Conservation (phyloP, 768 basidiomycete genomes). For the Boletus rubropictus region DNA sequence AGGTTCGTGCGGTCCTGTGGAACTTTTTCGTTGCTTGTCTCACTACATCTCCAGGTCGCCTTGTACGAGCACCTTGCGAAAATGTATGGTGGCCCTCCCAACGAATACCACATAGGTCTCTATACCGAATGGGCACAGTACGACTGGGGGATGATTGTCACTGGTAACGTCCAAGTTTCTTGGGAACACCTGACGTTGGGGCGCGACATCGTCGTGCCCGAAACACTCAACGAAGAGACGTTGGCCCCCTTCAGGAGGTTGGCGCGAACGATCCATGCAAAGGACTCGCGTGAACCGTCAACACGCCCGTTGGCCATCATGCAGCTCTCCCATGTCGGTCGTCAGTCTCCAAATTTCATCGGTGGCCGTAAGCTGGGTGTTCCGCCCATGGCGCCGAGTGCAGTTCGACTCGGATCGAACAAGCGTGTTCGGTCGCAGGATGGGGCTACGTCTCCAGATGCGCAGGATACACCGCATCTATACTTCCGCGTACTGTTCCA, state of each 20-base stretch:
- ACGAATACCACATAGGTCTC: conserved; percentile 51
- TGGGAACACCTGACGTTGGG: conserved; percentile 61
- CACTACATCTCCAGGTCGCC: conserved; percentile 54
- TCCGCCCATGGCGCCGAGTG: conserved; percentile 67
- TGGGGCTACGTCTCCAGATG: conserved; percentile 2
- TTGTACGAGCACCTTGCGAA: conserved; percentile 80
- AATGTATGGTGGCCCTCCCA: conserved; percentile 68
- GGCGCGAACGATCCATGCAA: conserved; percentile 46
- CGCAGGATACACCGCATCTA: conserved; percentile 13
- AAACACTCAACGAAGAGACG: conserved; percentile 35
- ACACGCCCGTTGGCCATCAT: conserved; percentile 51
- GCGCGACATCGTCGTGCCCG: conserved; percentile 62
- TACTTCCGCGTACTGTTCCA: conserved; percentile 50
- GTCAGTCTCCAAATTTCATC: conserved; percentile 73
- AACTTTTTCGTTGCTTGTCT: background rate
- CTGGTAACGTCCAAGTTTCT: conserved; percentile 78
- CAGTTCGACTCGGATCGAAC: conserved; percentile 44
- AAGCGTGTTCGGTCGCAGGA: conserved; percentile 6
- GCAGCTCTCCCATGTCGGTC: conserved; percentile 79
- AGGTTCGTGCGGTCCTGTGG: conserved; percentile 33
- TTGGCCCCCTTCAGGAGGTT: conserved; percentile 48
- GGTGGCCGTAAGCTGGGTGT: conserved; percentile 59
- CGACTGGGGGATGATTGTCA: conserved; percentile 84
- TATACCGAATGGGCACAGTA: conserved; percentile 73
- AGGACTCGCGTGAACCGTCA: conserved; percentile 4